These are phyloP conservation scores for Phytomonas sp. DNA, from an alignment of 208 protist species.

Conservation along the genomic window DNA sequence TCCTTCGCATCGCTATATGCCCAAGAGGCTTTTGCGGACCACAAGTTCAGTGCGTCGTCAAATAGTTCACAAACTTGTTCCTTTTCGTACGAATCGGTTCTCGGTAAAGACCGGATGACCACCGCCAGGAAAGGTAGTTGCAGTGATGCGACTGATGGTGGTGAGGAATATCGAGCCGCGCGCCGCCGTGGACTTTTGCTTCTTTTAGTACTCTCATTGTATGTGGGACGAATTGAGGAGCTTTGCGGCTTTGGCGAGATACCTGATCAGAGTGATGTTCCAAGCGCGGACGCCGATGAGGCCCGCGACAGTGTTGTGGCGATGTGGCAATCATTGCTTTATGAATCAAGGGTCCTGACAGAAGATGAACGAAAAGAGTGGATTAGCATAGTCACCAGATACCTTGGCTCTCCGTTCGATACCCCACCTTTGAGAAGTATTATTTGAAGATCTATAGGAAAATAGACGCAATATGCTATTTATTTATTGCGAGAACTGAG, in stretches of 20 bases:
- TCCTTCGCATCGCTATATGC: not conserved
- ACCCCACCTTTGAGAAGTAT: conserved; percentile 14
- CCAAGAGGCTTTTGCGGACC: not conserved
- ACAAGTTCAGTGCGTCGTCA: not conserved
- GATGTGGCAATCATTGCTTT: conserved; percentile 45
- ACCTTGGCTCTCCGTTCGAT: conserved; percentile 50
- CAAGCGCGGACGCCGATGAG: conserved; percentile 35
- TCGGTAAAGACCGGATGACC: not conserved
- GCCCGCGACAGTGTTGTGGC: conserved; percentile 36
- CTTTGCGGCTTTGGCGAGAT: conserved; percentile 25
- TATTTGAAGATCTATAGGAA: not conserved
- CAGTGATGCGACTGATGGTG: not conserved
- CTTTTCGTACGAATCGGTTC: not conserved
- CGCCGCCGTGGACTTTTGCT: conserved; percentile 43
- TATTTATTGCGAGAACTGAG: not conserved
- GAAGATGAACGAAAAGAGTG: conserved; percentile 42
- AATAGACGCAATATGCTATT: not conserved
- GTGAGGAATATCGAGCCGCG: not conserved
- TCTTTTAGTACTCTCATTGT: conserved; percentile 59
- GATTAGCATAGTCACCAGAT: conserved; percentile 20
- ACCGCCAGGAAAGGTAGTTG: not conserved
- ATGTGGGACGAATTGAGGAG: conserved; percentile 34
- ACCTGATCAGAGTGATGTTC: conserved; percentile 20
- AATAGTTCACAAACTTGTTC: not conserved
- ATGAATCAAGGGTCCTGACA: conserved; percentile 29